phyloP scores from a whole-genome alignment of 2,329 filamentous ascomycete genomes.

The Ilyonectria destructans region DNA sequence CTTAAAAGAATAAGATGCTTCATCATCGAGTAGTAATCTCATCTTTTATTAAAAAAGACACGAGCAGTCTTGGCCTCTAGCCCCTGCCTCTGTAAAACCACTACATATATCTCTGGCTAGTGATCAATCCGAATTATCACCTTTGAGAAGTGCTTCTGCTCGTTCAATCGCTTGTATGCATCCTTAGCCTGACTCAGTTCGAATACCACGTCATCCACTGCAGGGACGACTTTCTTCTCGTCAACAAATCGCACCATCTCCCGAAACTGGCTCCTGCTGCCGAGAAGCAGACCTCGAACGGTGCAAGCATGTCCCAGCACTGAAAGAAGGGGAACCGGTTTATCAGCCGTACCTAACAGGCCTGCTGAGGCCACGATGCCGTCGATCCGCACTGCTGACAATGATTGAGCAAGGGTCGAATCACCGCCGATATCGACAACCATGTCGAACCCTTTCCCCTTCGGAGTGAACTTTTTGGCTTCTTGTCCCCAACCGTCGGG shows the following conservation, averaged over 20 bases:
- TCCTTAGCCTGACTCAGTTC: constrained; percentile 50
- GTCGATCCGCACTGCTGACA: constrained; percentile 63
- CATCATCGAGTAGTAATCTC: too few species aligned
- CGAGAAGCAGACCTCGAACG: constrained; percentile 50
- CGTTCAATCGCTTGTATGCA: constrained; percentile 51
- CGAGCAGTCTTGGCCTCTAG: too few species aligned
- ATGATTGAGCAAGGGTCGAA: constrained; percentile 70
- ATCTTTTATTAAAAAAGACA: too few species aligned
- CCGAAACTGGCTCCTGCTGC: constrained; percentile 48
- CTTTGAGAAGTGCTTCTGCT: constrained; percentile 58
- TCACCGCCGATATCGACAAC: constrained; percentile 78
- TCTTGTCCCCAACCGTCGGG: constrained; percentile 71
- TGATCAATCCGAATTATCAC: constrained; percentile 52
- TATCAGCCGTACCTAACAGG: constrained; percentile 44
- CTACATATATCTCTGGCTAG: too few species aligned
- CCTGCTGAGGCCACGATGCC: constrained; percentile 55
- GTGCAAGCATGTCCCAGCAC: constrained; percentile 48
- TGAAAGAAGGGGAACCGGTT: constrained; percentile 45
- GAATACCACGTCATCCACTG: constrained; percentile 52
- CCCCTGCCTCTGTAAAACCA: too few species aligned
- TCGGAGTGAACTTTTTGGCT: constrained; percentile 65
- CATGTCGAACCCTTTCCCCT: constrained; percentile 71
- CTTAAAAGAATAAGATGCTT: not conserved
- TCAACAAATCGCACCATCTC: constrained; percentile 53
- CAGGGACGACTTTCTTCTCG: constrained; percentile 51